Evolutionary conservation across 1,139 yeast genomes (phyloP), one percentile per base, ranked within the genome.

Genomic region (Wickerhamiella pararugosa): DNA sequence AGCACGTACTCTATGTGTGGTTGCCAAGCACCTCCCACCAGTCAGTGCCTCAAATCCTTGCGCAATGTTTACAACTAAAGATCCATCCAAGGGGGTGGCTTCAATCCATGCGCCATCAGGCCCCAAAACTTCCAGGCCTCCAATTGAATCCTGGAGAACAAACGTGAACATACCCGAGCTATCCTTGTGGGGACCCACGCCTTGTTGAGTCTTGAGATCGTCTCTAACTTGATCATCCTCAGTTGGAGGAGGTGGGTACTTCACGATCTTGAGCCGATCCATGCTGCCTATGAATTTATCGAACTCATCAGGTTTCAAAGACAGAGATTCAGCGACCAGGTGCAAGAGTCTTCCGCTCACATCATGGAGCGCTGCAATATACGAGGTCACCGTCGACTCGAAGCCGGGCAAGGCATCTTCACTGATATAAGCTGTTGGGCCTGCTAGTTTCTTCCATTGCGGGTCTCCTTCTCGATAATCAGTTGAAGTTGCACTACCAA

Each of bases 161-260:
- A 68, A 73, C 0, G 82, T 76, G 37, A 76, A 53, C 50, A 76
- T 64, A 46, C 76, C 81, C 8, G 60, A 56, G n/a, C 77, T 71
- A 52, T 77, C 84, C 49, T 81, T 69, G 53, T 78, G 84, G 2
- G 81, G 79, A 1, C 86, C 84, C 31, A 73, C 76, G 2, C 84
- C 82, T 54, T 76, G 83, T 26, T 62, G 61, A 6, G 70, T 46
- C 6, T 51, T 33, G 10, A 27, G 26, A 1, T 25, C 29, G 8
- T 38, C 25, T 9, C 40, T 15, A 15, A 15, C 21, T 15, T 15
- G 21, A 6, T 33, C 31, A 3, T 36, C 32, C 9, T 39, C 36
- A n/a, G 30, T 25, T 7, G 27, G 9, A 2, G 49, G 41, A 3
- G 46, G 30, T 1, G 66, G 66, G 43, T 62, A 62, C 41, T 57